Evolutionary conservation across 192 early-diverging fungal species (phyloP), one percentile per base, ranked within the genome.

Genomic region (Backusella liffmaniae): DNA sequence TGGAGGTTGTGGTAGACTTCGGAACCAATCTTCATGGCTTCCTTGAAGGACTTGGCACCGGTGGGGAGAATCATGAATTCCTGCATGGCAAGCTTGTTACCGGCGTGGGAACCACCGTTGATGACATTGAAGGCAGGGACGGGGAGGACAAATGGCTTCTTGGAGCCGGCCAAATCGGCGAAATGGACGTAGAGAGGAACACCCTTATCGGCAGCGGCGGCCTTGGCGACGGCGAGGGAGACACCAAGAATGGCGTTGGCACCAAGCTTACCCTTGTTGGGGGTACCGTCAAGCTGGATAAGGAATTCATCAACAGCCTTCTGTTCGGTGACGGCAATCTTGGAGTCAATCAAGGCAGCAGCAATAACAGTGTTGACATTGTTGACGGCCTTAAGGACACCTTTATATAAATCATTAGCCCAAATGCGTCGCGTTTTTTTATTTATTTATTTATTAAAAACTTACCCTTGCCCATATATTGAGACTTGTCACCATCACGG

Each of bases 1-100:
- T 99, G 98, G 66, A 99, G 87, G 79, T 88, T 76, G 88, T 98
- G 97, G 92, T 98, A 99, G 78, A 97, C 96, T 87, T 99, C 97
- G 41, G 93, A 92, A 70, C 97, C 97, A 49, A 98, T 98, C 88
- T 92, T 91, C 95, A 99, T 96, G 79, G 97, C 97, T 86, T 99
- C 96, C 42, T 93, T 83, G 87, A 98, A 99, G 37, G 92, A 92
- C 42, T 84, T 69, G 41, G 97, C 97, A 78, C 97, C 97, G 66
- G 95, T 96, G 73, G 97, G 97, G 82, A 98, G 85, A 79, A 99
- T 99, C 98, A 99, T 99, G 89, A 98, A 99, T 88, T 99, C 98
- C 86, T 99, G 98, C 96, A 99, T 97, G 77, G 98, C 98, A 73
- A 99, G 91, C 89, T 97, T 98, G 94, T 99, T 99, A 78, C 97